Conservation (phyloP, 2,329 filamentous ascomycete species). For the Paecilomyces sp. region DNA sequence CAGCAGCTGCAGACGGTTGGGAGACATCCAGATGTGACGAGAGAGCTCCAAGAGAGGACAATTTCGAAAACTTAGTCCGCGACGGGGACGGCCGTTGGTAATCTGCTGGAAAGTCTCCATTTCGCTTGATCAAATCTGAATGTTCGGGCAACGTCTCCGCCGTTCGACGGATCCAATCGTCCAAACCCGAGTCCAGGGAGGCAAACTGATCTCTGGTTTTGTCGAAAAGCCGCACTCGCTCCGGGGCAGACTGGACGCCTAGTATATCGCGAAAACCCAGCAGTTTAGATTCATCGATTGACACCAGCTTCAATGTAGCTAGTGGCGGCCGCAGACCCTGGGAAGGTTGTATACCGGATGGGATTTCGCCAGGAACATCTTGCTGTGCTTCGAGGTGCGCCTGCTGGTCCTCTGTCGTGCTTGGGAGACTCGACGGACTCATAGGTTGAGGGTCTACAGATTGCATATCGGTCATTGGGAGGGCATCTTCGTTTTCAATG, state of each 20-base stretch:
- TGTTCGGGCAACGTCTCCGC: slow-evolving; percentile 48
- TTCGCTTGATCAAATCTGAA: slow-evolving; percentile 34
- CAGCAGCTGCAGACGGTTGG: slow-evolving; percentile 19
- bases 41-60: slow-evolving; percentile 24
- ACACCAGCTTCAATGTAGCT: slow-evolving; percentile 7
- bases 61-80: slow-evolving; percentile 36
- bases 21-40: slow-evolving; percentile 22
- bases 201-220: slow-evolving; percentile 66
- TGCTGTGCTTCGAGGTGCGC: not conserved
- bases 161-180: slow-evolving; percentile 48
- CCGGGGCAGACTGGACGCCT: slow-evolving; percentile 54
- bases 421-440: not conserved
- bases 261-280: slow-evolving; percentile 71
- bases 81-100: slow-evolving; percentile 23
- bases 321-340: slow-evolving; percentile 6
- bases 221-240: slow-evolving; percentile 68
- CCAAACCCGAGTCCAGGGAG: slow-evolving; percentile 66
- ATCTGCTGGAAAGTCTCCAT: slow-evolving; percentile 22
- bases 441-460: not conserved
- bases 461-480: not conserved
- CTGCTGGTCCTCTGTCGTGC: not conserved
- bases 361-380: not conserved
- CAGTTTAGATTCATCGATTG: slow-evolving; percentile 31
- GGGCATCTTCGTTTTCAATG: not conserved
- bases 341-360: not conserved